A percentile compares a stretch with the other conserved stretches of the same genome.
phyloP scores from a whole-genome alignment of 1,284 basidiomycete genomes.

The Ganoderma resinaceum region DNA sequence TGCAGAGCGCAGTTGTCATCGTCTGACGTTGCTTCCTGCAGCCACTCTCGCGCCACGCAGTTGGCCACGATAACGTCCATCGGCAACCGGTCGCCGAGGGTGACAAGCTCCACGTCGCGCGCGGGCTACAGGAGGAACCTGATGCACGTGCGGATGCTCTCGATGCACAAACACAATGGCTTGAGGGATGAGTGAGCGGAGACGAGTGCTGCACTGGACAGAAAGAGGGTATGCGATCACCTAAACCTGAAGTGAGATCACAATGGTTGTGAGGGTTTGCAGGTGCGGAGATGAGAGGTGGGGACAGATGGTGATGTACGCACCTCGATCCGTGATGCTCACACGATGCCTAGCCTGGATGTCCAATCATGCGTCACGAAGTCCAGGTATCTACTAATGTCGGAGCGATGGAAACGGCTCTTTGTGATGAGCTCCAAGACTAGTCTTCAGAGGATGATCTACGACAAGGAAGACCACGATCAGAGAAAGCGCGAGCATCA shows the following conservation, averaged over 20 bases:
- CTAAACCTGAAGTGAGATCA: constrained; percentile 68
- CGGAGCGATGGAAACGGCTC: constrained; percentile 27
- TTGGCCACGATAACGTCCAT: constrained; percentile 93
- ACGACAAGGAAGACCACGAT: no score
- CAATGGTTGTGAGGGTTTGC: background rate
- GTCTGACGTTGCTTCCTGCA: background rate
- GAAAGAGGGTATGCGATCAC: constrained; percentile 82
- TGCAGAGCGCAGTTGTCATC: constrained; percentile 51
- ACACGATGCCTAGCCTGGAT: constrained; percentile 89
- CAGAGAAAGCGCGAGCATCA: no score
- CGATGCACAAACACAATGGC: constrained; percentile 79
- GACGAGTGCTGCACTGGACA: constrained; percentile 86
- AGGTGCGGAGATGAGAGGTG: background rate
- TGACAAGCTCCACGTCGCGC: constrained; percentile 67
- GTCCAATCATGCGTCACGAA: constrained; percentile 74
- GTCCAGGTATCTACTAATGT: background rate
- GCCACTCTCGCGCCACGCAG: constrained; percentile 55
- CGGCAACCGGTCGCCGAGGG: constrained; percentile 91
- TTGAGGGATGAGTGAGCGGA: constrained; percentile 91
- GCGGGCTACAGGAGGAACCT: constrained; percentile 57
- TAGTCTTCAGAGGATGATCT: constrained; percentile 59
- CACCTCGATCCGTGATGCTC: constrained; percentile 90
- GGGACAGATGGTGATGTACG: constrained; percentile 40
- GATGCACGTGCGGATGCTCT: constrained; percentile 72
- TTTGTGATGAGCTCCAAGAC: constrained; percentile 78